phyloP scores from a whole-genome alignment of 352 stramenopile genomes.

The Phytopythium sindhum region DNA sequence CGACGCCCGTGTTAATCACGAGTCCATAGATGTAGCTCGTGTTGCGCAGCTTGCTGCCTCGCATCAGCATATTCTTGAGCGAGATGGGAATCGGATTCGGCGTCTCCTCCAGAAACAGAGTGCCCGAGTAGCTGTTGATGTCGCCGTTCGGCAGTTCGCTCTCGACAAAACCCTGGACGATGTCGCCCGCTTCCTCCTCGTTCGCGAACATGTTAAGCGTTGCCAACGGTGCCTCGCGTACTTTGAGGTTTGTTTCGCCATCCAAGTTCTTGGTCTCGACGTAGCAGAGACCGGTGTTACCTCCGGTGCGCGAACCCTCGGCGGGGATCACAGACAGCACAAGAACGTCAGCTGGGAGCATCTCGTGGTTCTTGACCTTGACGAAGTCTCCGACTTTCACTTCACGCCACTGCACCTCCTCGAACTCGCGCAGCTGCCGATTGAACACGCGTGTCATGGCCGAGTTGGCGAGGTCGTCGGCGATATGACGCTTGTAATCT shows the following conservation, averaged over 20 bases:
- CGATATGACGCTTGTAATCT: constrained; percentile 81
- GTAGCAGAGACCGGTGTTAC: constrained; percentile 80
- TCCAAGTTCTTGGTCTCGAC: constrained; percentile 90
- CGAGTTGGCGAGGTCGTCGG: constrained; percentile 73
- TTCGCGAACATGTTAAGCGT: constrained; percentile 66
- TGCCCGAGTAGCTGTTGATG: constrained; percentile 79
- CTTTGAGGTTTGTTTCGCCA: constrained; percentile 85
- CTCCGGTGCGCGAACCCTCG: constrained; percentile 47
- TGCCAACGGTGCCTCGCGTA: constrained; percentile 58
- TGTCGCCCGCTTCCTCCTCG: constrained; percentile 61
- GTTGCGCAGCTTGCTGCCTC: constrained; percentile 88
- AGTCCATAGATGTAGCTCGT: constrained; percentile 88
- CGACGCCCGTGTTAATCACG: constrained; percentile 91
- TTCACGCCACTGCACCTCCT: constrained; percentile 81
- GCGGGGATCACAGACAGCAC: constrained; percentile 73
- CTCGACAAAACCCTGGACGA: constrained; percentile 68
- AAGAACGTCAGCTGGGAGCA: constrained; percentile 74
- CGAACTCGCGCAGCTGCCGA: constrained; percentile 76
- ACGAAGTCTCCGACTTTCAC: constrained; percentile 79
- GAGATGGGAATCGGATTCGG: constrained; percentile 52
- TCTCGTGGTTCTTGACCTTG: constrained; percentile 82
- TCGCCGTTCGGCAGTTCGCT: constrained; percentile 79
- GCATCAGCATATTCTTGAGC: constrained; percentile 90
- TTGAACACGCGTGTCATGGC: constrained; percentile 68
- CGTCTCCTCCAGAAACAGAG: constrained; percentile 58